Conservation (phyloP, 2,329 filamentous ascomycete genomes). For the Trichoderma gracile region DNA sequence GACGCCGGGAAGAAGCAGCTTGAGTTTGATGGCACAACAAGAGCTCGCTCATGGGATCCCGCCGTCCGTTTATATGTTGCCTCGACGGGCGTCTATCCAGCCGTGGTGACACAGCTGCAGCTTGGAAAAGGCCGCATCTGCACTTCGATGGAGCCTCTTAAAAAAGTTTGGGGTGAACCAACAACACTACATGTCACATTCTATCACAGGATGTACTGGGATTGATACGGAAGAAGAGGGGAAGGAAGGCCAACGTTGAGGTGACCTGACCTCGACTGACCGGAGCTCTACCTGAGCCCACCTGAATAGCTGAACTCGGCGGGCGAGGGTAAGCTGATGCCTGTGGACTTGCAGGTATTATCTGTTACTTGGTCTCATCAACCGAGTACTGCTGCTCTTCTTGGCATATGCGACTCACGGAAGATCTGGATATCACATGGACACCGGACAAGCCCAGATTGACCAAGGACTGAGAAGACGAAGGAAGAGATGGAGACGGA, state of each 20-base stretch:
- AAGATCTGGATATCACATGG: background rate
- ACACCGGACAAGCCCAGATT: background rate
- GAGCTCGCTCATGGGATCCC: background rate
- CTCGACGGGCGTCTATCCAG: background rate
- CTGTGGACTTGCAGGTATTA: too few relatives aligned
- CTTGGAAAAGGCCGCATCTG: slow-evolving; percentile 23
- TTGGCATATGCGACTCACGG: background rate
- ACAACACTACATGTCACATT: slow-evolving; percentile 21
- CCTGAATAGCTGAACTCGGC: slow-evolving; percentile 1
- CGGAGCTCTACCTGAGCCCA: too few relatives aligned
- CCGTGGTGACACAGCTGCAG: background rate
- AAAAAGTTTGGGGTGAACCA: slow-evolving; percentile 1
- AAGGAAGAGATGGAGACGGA: background rate
- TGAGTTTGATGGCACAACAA: background rate
- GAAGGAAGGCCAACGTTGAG: background rate
- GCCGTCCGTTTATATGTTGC: slow-evolving; percentile 12
- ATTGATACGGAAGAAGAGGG: background rate
- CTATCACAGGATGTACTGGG: background rate
- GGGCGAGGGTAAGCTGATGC: slow-evolving; percentile 19
- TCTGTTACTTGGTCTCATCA: too few relatives aligned
- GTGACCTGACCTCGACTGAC: too few relatives aligned
- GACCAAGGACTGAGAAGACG: background rate
- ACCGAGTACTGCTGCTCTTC: background rate
- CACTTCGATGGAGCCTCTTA: slow-evolving; percentile 17
- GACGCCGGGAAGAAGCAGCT: background rate